Evolutionary conservation across 2,329 filamentous ascomycete genomes (phyloP), one percentile per base, ranked within the genome.

Genomic region (Dactylellina cionopaga): DNA sequence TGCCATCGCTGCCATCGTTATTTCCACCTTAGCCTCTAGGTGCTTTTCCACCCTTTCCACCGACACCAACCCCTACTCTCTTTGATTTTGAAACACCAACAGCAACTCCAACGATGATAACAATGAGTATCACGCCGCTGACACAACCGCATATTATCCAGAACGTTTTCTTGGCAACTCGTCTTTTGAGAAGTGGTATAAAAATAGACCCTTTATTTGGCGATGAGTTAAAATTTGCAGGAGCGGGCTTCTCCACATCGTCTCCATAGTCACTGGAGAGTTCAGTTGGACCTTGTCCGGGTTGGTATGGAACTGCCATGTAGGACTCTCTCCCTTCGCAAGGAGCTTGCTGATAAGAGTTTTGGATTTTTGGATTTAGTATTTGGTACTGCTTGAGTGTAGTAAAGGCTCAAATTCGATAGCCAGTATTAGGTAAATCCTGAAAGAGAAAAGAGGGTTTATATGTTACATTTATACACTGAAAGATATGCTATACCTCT

Each of bases 291-390:
- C 3, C 19, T 13, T 51, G 37, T 9, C 25, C 7, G 7, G 29
- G 11, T 5, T 43, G 15, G 17, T 31, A 11, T 10, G 64, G 56
- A 13, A 62, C 29, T 24, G 56, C 65, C 47, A 43, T 49, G 17
- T 55, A 62, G 37, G 37, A 17, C 27, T 47, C 19, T 1, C 37
- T 56, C 47, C 55, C 49, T 17, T 41, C 31, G 31, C 56, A 70
- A n/a, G 37, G 41, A 13, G 15, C 27, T 52, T 68, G 43, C 37
- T 52, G 52, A 27, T 59, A 68, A 9, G 63, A 68, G 25, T 68
- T 66, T 22, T 68, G 63, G 52, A 68, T 52, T 31, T 56, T 49
- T n/a, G n/a, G n/a, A n/a, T n/a, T n/a, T n/a, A n/a, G n/a, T n/a
- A n/a, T n/a, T n/a, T n/a, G n/a, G n/a, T n/a, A n/a, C n/a, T n/a